Evolutionary conservation across 73 alveolate species (phyloP), one percentile per base, ranked within the genome.

Genomic region (Paramecium bursaria): DNA sequence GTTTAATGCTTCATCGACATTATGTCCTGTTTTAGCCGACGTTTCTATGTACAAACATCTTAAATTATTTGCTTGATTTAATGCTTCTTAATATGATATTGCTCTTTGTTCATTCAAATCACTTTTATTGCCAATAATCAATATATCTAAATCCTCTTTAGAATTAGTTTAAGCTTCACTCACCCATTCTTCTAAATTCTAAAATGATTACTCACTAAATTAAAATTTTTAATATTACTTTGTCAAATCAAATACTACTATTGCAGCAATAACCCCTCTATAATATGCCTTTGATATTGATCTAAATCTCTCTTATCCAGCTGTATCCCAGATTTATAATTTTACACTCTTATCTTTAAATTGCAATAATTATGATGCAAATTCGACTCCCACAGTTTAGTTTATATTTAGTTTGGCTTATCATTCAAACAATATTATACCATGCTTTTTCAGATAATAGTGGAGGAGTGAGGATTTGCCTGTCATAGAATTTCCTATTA

Each of bases 241-340:
- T 13, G 95, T 92, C n/a, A n/a, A n/a, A n/a, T n/a, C n/a, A n/a
- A n/a, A n/a, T n/a, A n/a, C n/a, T n/a, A n/a, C n/a, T n/a, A n/a
- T n/a, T n/a, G n/a, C n/a, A n/a, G n/a, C n/a, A n/a, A n/a, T n/a
- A n/a, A n/a, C n/a, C n/a, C n/a, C n/a, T n/a, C n/a, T n/a, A n/a
- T n/a, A n/a, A n/a, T n/a, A n/a, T n/a, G n/a, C n/a, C n/a, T n/a
- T n/a, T n/a, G n/a, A n/a, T n/a, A n/a, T n/a, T n/a, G n/a, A n/a
- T n/a, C n/a, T n/a, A 80, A 91, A 93, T 74, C 95, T 51, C 39
- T 91, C 96, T 60, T 91, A 79, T 23, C 96, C 98, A 13, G 96
- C 98, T 14, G 95, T 93, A 74, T 93, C 95, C 95, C 96, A 93
- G 11, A 90, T 42, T 75, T 90, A 48, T 30, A 90, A n/a, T n/a